Base-by-base conservation (phyloP, 2,329 filamentous ascomycete species). In the Volutella citrinella region DNA sequence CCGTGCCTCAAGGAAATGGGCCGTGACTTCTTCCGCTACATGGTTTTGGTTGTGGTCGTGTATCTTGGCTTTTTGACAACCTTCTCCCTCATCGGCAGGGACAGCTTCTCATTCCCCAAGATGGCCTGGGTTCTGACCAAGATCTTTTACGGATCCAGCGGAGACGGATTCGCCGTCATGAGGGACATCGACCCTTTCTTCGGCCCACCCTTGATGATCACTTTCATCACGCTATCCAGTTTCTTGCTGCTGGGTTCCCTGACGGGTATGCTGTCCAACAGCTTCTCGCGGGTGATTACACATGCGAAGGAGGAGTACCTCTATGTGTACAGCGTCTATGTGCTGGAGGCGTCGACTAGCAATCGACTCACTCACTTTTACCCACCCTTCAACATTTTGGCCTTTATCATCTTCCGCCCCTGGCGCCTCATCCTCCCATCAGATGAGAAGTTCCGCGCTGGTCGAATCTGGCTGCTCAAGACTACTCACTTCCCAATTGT, bases 1-100 rank as follows among this genome's bases (percentile, higher is more conserved):
- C 90, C 89, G 0, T 94, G 90, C 45, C 72, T 96, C 31, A 93
- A 93, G 57, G 87, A 91, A 58, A 96, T 96, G 90, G 85, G 85
- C 23, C 91, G 90, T 61, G 88, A 95, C 56, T 95, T 95, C 56
- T 62, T 90, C 59, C 90, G 90, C 54, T 95, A 93, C 56, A 75
- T 80, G 63, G 84, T 87, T 3, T 72, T 91, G 17, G 85, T 94
- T 26, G 68, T 87, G 29, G 84, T 95, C 34, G 66, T 95, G 32
- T 95, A 95, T 56, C 66, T 93, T 29, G 87, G 89, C 28, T 96
- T 96, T 61, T 66, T 95, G 20, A 95, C 90, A 0, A 95, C 88
- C 1, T 91, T 91, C 51, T 82, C 82, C 0, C 72, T 90, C 17
- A 70, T 93, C 27, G 86, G 83, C n/a, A 76, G 85, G 34, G 82